Evolutionary conservation across 2,329 filamentous ascomycete genomes (phyloP), one percentile per base, ranked within the genome.

Genomic region (Gliomastix tumulicola): DNA sequence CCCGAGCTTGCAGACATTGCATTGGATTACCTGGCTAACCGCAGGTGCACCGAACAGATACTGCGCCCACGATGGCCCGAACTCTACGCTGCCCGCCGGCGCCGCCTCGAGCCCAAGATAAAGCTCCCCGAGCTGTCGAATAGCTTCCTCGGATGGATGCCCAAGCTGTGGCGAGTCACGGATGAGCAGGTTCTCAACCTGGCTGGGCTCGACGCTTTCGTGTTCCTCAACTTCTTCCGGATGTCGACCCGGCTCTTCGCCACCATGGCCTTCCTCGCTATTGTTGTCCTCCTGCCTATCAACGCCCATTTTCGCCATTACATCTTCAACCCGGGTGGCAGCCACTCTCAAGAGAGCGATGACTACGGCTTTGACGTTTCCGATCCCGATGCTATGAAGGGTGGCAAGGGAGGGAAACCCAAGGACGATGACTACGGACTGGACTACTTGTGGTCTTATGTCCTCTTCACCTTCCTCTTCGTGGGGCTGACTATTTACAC

Each of bases 161-260:
- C 88, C 3, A 79, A 81, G 4, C 65, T 98, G 28, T 92, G 88
- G 65, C 77, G 65, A 46, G 85, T 98, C 42, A 87, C 81, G 2
- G 89, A 97, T 47, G 82, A 94, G 53, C 84, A 97, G 59, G 79
- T 98, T 5, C 70, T 98, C 36, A 81, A 84, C 13, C 90, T 88
- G 16, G 90, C 90, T 15, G 92, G 92, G 0, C 74, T 98, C 34
- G 92, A 98, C 65, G 92, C 92, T 35, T 98, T 87, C 63, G 92
- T 96, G 46, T 96, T 98, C 55, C 71, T 98, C 12, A 77, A 83
- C 13, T 98, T 98, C 62, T 97, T 96, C 71, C 94, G 89, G 57
- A 92, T 97, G 79, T 83, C 90, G 11, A 85, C 88, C 46, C 86
- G 84, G 43, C 84, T 96, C 48, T 81, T 97, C 35, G 66, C 76